Percentiles rank a stretch among this genome's conserved stretches.
phyloP scores from a whole-genome alignment of 2,329 filamentous ascomycete species.

The Alternaria consortialis region DNA sequence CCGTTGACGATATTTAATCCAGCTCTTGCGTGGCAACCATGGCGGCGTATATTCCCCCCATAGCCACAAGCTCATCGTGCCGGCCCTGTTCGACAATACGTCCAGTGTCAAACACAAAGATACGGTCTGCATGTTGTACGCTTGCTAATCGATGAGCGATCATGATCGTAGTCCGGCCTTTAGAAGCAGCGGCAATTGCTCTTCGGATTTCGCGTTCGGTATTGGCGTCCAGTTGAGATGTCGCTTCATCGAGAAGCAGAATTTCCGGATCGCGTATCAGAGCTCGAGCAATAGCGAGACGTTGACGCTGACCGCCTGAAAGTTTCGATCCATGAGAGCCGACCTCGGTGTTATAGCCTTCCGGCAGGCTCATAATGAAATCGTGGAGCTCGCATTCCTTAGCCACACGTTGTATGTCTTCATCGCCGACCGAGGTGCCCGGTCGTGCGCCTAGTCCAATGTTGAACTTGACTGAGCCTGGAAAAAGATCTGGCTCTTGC shows the following conservation, averaged over 20 bases:
- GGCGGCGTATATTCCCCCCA: conserved; percentile 46
- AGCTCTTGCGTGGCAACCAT: conserved; percentile 51
- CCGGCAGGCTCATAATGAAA: conserved; percentile 58
- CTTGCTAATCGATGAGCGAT: conserved; percentile 81
- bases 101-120: conserved; percentile 78
- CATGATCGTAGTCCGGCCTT: conserved; percentile 70
- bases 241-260: conserved; percentile 58
- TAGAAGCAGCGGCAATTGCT: conserved; percentile 53
- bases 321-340: conserved; percentile 55
- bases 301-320: conserved; percentile 58
- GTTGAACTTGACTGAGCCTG: conserved; percentile 56
- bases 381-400: conserved; percentile 57
- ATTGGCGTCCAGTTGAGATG: conserved; percentile 57
- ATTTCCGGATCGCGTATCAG: conserved; percentile 58
- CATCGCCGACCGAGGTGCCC: conserved; percentile 31
- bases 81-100: conserved; percentile 69
- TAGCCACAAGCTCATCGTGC: conserved; percentile 65
- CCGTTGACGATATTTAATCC: conserved; percentile 26
- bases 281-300: conserved; percentile 58
- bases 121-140: conserved; percentile 80
- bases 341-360: conserved; percentile 58
- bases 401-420: conserved; percentile 48
- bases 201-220: conserved; percentile 55
- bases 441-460: conserved; percentile 52
- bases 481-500: conserved; percentile 58